A percentile compares a stretch with the other conserved stretches of the same genome.
phyloP scores from a whole-genome alignment of 768 basidiomycete genomes.

The Lactarius sanguifluus region DNA sequence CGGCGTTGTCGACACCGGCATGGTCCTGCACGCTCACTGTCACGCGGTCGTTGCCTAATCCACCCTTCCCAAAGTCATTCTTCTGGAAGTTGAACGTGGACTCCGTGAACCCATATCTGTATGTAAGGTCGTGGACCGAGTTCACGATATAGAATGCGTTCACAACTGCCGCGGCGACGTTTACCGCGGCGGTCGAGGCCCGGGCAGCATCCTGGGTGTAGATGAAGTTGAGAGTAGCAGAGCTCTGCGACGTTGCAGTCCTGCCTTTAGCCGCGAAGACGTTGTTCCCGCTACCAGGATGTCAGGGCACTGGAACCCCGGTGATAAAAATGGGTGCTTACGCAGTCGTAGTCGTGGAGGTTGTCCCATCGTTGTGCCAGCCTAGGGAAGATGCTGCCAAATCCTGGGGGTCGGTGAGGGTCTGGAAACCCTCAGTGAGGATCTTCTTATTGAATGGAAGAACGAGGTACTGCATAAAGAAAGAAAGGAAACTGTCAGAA shows the following conservation, averaged over 20 bases:
- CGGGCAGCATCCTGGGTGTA: constrained; percentile 39
- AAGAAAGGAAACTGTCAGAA: background rate
- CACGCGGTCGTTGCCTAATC: constrained; percentile 50
- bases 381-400: constrained; percentile 52
- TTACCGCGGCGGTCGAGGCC: constrained; percentile 44
- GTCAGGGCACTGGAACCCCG: background rate
- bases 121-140: constrained; percentile 52
- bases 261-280: constrained; percentile 37
- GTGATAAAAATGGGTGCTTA: constrained; percentile 9
- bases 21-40: constrained; percentile 52
- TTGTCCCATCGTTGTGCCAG: constrained; percentile 48
- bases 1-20: constrained; percentile 45
- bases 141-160: constrained; percentile 63
- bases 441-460: constrained; percentile 53
- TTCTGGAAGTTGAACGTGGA: constrained; percentile 59
- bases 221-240: constrained; percentile 42
- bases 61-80: constrained; percentile 54
- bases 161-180: constrained; percentile 54
- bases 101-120: constrained; percentile 63
- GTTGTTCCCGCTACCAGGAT: constrained; percentile 41
- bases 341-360: constrained; percentile 38
- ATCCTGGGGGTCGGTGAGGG: constrained; percentile 55
- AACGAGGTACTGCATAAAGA: constrained; percentile 42
- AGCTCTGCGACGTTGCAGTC: constrained; percentile 41
- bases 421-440: constrained; percentile 49